Conservation (phyloP, 2,329 filamentous ascomycete genomes). For the Aspergillus quadricinctus region DNA sequence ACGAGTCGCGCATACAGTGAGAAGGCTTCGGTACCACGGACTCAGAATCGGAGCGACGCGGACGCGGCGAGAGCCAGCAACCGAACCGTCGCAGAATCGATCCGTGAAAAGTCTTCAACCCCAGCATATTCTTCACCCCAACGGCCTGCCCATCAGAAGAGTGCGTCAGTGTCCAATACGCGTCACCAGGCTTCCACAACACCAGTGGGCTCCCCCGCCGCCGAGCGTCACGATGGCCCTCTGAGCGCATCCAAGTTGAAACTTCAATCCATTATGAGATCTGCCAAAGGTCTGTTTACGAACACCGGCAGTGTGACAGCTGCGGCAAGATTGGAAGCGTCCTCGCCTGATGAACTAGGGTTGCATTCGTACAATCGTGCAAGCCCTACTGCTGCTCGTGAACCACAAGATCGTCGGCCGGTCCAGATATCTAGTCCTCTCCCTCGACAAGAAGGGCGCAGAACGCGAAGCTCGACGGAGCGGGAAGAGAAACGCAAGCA, state of each 20-base stretch:
- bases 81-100: constrained; percentile 27
- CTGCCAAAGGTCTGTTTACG: constrained; percentile 78
- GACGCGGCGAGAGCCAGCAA: constrained; percentile 12
- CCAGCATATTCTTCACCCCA: constrained; percentile 53
- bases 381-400: constrained; percentile 19
- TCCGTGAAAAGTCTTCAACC: constrained; percentile 63
- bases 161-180: constrained; percentile 57
- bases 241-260: constrained; percentile 90
- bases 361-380: constrained; percentile 25
- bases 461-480: constrained; percentile 57
- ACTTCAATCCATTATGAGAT: constrained; percentile 84
- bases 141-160: constrained; percentile 53
- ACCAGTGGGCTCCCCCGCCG: constrained; percentile 51
- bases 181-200: constrained; percentile 52
- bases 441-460: constrained; percentile 37
- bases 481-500: constrained; percentile 43
- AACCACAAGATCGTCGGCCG: constrained; percentile 15
- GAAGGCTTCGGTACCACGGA: background rate
- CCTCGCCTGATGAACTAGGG: constrained; percentile 39
- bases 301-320: constrained; percentile 62
- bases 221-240: constrained; percentile 63
- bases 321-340: constrained; percentile 54
- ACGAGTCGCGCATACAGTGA: constrained; percentile 13
- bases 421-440: constrained; percentile 26
- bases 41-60: constrained; percentile 10